A percentile compares a stretch with the other conserved stretches of the same genome.
Evolutionary conservation across 2,329 filamentous ascomycete species (phyloP).

Genomic region (Talaromyces sp.): DNA sequence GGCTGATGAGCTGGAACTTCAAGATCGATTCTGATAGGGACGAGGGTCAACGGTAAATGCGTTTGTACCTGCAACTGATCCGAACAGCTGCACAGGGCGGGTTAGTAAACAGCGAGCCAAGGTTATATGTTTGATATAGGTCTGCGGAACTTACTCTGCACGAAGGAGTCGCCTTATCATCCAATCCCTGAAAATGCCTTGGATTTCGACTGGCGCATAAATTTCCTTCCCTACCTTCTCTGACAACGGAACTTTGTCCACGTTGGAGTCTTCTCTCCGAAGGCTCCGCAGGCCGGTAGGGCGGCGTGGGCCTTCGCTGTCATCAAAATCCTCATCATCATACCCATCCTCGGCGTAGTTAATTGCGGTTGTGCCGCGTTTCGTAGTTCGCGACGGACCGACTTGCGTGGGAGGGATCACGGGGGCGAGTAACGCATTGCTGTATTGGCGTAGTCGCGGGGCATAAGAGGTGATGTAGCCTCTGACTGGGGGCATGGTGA

Average conservation of each 20-base stretch:
- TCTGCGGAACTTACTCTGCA: conserved; percentile 33
- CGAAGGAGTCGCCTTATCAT: conserved; percentile 65
- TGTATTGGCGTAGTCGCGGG: conserved; percentile 81
- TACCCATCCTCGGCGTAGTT: conserved; percentile 97
- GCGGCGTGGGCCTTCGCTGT: conserved; percentile 62
- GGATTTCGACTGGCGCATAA: conserved; percentile 69
- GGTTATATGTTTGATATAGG: neutral
- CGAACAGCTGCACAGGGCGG: conserved; percentile 38
- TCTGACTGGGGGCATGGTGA: conserved; percentile 61
- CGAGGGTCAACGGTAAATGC: conserved; percentile 78
- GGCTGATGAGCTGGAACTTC: conserved; percentile 70
- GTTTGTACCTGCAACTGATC: conserved; percentile 61
- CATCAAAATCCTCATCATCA: conserved; percentile 63
- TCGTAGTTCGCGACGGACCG: conserved; percentile 78
- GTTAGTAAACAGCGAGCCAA: conserved; percentile 1
- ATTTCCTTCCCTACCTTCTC: conserved; percentile 84
- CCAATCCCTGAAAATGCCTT: conserved; percentile 93
- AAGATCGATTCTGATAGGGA: conserved; percentile 93
- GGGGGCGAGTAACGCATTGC: conserved; percentile 84
- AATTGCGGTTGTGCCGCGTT: conserved; percentile 91
- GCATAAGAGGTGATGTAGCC: conserved; percentile 89
- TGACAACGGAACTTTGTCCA: conserved; percentile 58
- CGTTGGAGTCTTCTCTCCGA: conserved; percentile 66
- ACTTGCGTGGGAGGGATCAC: conserved; percentile 66
- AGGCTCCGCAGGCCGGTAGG: conserved; percentile 74